Evolutionary conservation across 2,329 filamentous ascomycete genomes (phyloP).

Genomic region (Calonectria leucothoes): DNA sequence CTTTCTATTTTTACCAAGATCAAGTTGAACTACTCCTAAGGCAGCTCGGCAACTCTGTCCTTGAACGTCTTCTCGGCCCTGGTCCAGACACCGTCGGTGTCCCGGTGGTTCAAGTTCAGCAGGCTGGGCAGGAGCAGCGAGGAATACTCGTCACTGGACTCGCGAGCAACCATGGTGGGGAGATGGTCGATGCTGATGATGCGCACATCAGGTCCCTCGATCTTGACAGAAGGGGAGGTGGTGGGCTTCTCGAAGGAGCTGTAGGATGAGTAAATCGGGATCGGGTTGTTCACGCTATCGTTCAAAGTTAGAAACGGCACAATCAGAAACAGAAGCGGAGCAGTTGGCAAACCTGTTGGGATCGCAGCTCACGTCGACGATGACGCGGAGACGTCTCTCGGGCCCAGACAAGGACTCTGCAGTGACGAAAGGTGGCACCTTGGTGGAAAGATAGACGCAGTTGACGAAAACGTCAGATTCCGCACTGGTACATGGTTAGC

Average conservation of each 20-base stretch:
- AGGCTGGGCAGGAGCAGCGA: constrained; percentile 80
- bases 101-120: constrained; percentile 75
- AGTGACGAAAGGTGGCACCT: constrained; percentile 84
- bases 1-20: background rate
- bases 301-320: too few relatives aligned
- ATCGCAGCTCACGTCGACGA: constrained; percentile 82
- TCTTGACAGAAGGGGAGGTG: constrained; percentile 72
- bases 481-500: too few relatives aligned
- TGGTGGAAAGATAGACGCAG: constrained; percentile 75
- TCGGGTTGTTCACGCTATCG: constrained; percentile 70
- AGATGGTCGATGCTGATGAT: constrained; percentile 91
- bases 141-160: constrained; percentile 87
- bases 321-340: too few relatives aligned
- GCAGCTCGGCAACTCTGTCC: constrained; percentile 70
- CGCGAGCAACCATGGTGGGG: constrained; percentile 82
- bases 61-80: constrained; percentile 85
- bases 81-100: constrained; percentile 80
- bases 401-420: constrained; percentile 70
- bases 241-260: constrained; percentile 90
- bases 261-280: constrained; percentile 84
- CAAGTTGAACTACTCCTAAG: background rate
- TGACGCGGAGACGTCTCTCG: constrained; percentile 78
- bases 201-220: constrained; percentile 69
- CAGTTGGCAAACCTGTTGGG: too few relatives aligned
- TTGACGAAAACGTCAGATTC: constrained; percentile 79